A percentile compares a stretch with the other conserved stretches of the same genome.
Evolutionary conservation across 257 asterid species (phyloP).

Genomic region (Euphrasia confusa): DNA sequence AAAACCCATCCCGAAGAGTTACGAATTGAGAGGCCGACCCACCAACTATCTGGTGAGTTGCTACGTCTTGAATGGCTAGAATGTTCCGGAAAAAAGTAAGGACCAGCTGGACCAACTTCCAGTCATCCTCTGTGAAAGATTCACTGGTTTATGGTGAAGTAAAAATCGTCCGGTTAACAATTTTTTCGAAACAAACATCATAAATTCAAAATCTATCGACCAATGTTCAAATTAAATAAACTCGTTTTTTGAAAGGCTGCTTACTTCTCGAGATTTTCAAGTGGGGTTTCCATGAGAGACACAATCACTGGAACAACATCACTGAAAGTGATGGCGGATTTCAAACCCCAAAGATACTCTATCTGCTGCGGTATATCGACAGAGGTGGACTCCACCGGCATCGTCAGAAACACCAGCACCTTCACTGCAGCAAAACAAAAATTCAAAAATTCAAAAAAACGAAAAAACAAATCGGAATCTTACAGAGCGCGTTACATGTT

Average conservation of each 20-base stretch:
- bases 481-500: background rate
- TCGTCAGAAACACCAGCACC: conserved; percentile 82
- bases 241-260: conserved; percentile 2
- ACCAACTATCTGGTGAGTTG: conserved; percentile 71
- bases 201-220: background rate
- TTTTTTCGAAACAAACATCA: background rate
- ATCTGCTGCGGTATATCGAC: conserved; percentile 74
- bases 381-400: conserved; percentile 87
- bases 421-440: conserved; percentile 52
- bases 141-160: conserved; percentile 54
- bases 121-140: conserved; percentile 85
- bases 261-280: conserved; percentile 82
- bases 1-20: conserved; percentile 67
- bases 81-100: conserved; percentile 81
- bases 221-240: conserved; percentile 12
- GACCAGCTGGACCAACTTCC: conserved; percentile 94
- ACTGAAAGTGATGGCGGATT: conserved; percentile 61
- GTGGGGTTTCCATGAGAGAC: conserved; percentile 70
- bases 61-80: conserved; percentile 84
- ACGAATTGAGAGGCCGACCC: conserved; percentile 65
- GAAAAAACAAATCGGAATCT: background rate
- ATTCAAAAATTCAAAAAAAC: background rate
- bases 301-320: conserved; percentile 66
- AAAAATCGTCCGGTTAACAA: conserved; percentile 22
- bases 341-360: conserved; percentile 83